A percentile compares a stretch with the other conserved stretches of the same genome.
Evolutionary conservation across 345 rosid species (phyloP).

Genomic region (Toxicodendron radicans): DNA sequence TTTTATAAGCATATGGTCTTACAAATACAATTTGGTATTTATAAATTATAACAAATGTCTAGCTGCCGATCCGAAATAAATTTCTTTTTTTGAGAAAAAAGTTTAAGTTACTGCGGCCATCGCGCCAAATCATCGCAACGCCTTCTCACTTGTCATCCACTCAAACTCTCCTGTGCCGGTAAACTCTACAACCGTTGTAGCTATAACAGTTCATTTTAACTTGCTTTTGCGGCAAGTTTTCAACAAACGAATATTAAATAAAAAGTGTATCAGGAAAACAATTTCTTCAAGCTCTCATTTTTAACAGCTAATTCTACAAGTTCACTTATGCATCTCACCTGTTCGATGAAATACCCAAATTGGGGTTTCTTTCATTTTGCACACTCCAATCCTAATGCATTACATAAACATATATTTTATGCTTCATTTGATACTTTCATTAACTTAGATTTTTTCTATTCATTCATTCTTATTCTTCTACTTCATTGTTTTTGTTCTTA

Average conservation of each 20-base stretch:
- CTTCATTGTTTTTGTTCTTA: background rate
- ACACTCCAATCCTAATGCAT: no score
- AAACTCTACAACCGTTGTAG: background rate
- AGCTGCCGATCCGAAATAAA: no score
- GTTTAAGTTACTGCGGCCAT: slow-evolving; percentile 7
- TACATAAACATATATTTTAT: background rate
- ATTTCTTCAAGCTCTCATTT: no score
- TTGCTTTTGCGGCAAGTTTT: background rate
- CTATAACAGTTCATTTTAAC: background rate
- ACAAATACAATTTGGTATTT: no score
- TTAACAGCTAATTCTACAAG: background rate
- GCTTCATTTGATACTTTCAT: background rate
- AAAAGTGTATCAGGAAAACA: background rate
- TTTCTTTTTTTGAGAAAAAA: no score
- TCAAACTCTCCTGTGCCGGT: no score
- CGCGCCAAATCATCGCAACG: no score
- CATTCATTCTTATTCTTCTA: background rate
- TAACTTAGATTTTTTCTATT: background rate
- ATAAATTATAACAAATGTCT: no score
- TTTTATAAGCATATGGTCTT: no score
- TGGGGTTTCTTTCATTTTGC: background rate
- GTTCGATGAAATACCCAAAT: slow-evolving; percentile 29
- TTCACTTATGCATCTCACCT: background rate
- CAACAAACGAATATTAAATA: background rate
- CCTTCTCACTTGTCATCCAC: no score